Conservation (phyloP, 2,329 filamentous ascomycete genomes). For the Cladosporium oxysporum region DNA sequence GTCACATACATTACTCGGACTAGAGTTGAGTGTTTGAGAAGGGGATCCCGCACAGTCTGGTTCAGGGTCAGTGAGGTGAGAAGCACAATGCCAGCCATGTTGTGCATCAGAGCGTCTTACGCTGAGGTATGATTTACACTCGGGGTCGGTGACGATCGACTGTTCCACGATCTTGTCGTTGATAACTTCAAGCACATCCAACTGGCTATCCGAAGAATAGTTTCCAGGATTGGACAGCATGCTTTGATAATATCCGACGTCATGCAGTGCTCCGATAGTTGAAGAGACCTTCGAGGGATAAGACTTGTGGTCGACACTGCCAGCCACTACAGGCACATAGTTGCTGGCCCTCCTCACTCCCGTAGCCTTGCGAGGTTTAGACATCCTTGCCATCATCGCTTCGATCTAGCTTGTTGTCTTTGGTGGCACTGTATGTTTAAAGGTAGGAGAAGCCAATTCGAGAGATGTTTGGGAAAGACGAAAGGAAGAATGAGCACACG, state of each 20-base stretch:
- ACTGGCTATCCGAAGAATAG: neutral
- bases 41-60: neutral
- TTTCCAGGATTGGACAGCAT: slow-evolving; percentile 1
- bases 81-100: neutral
- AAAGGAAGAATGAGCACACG: too few relatives aligned
- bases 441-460: too few relatives aligned
- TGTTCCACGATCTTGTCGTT: neutral
- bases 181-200: neutral
- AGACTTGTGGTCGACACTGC: too few relatives aligned
- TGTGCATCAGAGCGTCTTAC: neutral
- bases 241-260: slow-evolving; percentile 1
- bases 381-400: too few relatives aligned
- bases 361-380: too few relatives aligned
- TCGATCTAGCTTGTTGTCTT: too few relatives aligned
- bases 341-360: too few relatives aligned
- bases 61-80: neutral
- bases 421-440: too few relatives aligned
- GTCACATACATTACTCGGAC: neutral
- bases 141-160: neutral
- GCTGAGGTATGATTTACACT: neutral
- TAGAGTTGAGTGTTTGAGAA: neutral
- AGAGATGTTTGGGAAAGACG: too few relatives aligned
- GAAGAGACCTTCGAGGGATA: too few relatives aligned
- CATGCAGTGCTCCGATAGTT: neutral
- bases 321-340: too few relatives aligned